Base-by-base conservation (phyloP, 2,329 filamentous ascomycete genomes). In the Cytospora leucostoma region DNA sequence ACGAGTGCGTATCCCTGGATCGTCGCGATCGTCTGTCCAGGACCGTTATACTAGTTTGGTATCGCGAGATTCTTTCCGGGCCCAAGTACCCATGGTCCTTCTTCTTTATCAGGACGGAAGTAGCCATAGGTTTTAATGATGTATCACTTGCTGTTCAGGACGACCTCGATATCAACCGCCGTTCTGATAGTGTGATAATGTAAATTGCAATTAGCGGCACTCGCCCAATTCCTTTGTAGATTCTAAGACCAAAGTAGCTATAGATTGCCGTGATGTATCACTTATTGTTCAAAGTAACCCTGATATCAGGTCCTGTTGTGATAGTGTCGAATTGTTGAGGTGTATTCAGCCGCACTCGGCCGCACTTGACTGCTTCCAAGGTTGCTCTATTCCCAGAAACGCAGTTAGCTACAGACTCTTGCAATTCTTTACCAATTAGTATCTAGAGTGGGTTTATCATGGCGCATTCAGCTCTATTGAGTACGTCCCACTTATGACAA, bases 401-500 rank as follows among this genome's bases (percentile, higher is more conserved):
- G 7, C 8, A 47, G 12, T 27, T 27, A 27, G 27, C 8, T 47
- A 47, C 8, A 17, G n/a, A 3, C 6, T 47, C 44, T 17, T 47
- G 44, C 44, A 10, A 47, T 47, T 21, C 11, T 47, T 19, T 47
- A 19, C 12, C n/a, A 12, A 8, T 21, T 17, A 21, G 8, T 47
- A 47, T 47, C 7, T 7, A 47, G 44, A 44, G 17, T 47, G 17
- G 10, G 13, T 4, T 17, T 47, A 40, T 44, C n/a, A 12, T 19
- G 21, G n/a, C 44, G 44, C 8, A 21, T 47, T 47, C n/a, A 47
- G 44, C 44, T 47, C 21, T 47, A 7, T 47, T n/a, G 19, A 21
- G 21, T 47, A 19, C 12, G 44, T 47, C 40, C n/a, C n/a, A 47
- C 40, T 21, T 66, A 74, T 74, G 71, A 67, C 71, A 17, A 6